phyloP scores from a whole-genome alignment of 1,284 basidiomycete species.

The Stereum hirsutum region DNA sequence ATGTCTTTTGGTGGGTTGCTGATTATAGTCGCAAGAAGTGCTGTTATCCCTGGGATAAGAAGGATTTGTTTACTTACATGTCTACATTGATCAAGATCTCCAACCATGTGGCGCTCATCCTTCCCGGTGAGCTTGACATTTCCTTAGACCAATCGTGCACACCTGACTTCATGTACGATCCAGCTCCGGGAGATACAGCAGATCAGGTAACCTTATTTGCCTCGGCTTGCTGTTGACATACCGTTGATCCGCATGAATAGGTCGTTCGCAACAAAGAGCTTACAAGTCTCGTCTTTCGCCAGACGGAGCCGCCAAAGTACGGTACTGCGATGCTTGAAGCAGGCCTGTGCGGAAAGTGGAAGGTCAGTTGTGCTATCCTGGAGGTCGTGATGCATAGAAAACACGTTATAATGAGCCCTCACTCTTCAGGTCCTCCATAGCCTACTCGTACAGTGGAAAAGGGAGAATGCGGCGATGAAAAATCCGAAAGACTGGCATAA shows the following conservation, averaged over 20 bases:
- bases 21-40: constrained; percentile 50
- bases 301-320: constrained; percentile 46
- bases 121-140: constrained; percentile 44
- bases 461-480: constrained; percentile 27
- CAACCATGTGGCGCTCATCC: constrained; percentile 76
- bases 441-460: constrained; percentile 57
- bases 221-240: no score
- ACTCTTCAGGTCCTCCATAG: constrained; percentile 52
- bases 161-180: not conserved
- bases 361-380: constrained; percentile 44
- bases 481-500: no score
- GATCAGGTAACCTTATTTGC: not conserved
- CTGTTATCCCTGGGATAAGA: constrained; percentile 50
- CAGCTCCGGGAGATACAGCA: not conserved
- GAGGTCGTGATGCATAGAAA: no score
- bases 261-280: constrained; percentile 49
- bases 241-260: no score
- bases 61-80: constrained; percentile 66
- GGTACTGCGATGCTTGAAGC: constrained; percentile 50
- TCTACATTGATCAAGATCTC: constrained; percentile 76
- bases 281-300: constrained; percentile 45
- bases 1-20: not conserved
- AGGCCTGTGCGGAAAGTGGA: constrained; percentile 80
- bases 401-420: not conserved
- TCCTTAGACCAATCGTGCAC: constrained; percentile 2